phyloP scores from a whole-genome alignment of 495 filamentous ascomycete genomes.

The Trichoderma orchidacearum region DNA sequence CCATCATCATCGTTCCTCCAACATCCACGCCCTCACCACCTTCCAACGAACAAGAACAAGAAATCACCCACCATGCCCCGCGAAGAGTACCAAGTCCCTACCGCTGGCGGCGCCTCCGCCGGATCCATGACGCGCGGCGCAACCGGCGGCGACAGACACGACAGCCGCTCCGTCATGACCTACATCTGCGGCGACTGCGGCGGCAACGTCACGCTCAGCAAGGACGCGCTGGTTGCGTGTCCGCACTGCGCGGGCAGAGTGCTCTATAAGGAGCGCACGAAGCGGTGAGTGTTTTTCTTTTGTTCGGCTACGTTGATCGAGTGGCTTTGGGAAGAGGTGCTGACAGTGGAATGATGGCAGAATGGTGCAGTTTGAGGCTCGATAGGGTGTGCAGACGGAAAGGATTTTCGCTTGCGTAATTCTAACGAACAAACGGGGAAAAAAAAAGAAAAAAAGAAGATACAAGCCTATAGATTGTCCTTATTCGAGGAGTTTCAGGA shows the following conservation, averaged over 20 bases:
- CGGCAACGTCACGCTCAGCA: conserved; percentile 62
- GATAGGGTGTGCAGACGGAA: conserved; percentile 27
- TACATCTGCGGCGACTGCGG: conserved; percentile 96
- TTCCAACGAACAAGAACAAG: not conserved
- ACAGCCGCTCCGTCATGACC: conserved; percentile 37
- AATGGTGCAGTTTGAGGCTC: conserved; percentile 98
- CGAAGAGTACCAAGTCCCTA: conserved; percentile 48
- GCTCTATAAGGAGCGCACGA: conserved; percentile 94
- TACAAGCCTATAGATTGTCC: not conserved
- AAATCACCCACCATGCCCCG: conserved; percentile 33
- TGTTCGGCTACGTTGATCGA: not conserved
- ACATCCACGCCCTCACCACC: not conserved
- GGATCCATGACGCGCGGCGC: conserved; percentile 3
- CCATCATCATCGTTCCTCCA: not conserved
- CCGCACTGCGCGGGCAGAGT: conserved; percentile 94
- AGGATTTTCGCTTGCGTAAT: not conserved
- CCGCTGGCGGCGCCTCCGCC: conserved; percentile 16
- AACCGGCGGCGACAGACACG: conserved; percentile 7
- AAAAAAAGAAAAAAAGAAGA: not conserved
- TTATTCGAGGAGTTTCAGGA: not conserved
- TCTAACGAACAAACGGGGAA: not conserved
- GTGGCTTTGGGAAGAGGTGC: not conserved
- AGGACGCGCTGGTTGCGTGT: conserved; percentile 82
- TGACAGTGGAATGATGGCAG: conserved; percentile 12
- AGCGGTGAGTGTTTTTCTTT: conserved; percentile 48